These are phyloP conservation scores for Hygrocybe coccinea DNA, from an alignment of 768 basidiomycete genomes.

Conservation along the genomic window DNA sequence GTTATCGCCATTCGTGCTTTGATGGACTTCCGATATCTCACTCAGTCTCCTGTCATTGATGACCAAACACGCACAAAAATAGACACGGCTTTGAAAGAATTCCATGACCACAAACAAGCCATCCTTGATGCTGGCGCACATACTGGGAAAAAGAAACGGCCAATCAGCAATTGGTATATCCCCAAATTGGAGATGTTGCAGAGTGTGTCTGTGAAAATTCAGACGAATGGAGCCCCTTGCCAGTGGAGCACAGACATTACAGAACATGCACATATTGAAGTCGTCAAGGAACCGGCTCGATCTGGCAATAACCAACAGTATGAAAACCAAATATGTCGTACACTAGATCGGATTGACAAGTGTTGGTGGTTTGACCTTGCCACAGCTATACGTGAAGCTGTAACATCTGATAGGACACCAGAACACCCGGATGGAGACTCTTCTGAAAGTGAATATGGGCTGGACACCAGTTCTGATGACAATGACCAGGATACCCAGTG, in stretches of 20 bases:
- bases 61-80: constrained; percentile 13
- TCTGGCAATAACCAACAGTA: constrained; percentile 19
- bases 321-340: constrained; percentile 18
- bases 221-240: constrained; percentile 14
- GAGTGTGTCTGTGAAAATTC: constrained; percentile 13
- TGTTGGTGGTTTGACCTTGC: constrained; percentile 14
- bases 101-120: constrained; percentile 26
- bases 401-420: neutral
- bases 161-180: constrained; percentile 27
- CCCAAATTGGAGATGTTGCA: constrained; percentile 31
- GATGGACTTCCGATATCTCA: constrained; percentile 13
- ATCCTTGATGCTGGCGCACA: constrained; percentile 18
- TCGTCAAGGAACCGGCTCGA: constrained; percentile 19
- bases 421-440: neutral
- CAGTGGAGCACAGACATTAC: constrained; percentile 24
- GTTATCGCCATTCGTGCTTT: constrained; percentile 10
- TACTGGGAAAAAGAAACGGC: constrained; percentile 10
- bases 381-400: neutral
- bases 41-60: constrained; percentile 4
- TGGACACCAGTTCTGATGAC: neutral
- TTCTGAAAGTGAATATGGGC: neutral
- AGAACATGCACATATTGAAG: constrained; percentile 20
- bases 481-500: neutral
- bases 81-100: constrained; percentile 11
- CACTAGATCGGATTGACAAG: constrained; percentile 19